These are phyloP conservation scores for Euphrasia arctica DNA, from an alignment of 305 asterid genomes.

Conservation along the genomic window DNA sequence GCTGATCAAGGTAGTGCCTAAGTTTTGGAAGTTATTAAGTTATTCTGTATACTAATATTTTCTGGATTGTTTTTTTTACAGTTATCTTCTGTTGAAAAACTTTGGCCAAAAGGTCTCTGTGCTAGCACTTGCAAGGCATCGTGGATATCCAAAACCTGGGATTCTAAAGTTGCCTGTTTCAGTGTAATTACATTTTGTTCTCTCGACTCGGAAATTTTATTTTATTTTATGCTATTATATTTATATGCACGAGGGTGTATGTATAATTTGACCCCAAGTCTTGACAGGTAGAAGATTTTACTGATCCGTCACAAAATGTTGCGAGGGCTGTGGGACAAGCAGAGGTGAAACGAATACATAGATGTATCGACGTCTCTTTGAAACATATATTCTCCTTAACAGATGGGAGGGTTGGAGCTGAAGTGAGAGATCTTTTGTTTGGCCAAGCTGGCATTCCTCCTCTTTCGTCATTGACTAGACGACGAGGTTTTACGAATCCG, in stretches of 20 bases:
- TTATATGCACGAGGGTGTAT: not conserved
- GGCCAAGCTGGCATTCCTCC: slow-evolving; percentile 36
- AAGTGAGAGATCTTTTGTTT: slow-evolving; percentile 53
- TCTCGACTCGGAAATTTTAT: not conserved
- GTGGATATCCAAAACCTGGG: slow-evolving; percentile 87
- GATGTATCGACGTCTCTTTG: slow-evolving; percentile 57
- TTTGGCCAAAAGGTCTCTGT: slow-evolving; percentile 90
- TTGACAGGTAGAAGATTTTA: slow-evolving; percentile 86
- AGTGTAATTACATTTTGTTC: slow-evolving; percentile 50
- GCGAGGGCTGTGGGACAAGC: slow-evolving; percentile 78
- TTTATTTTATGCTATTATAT: slow-evolving; percentile 5
- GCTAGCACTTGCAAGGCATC: slow-evolving; percentile 67
- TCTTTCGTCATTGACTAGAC: not conserved
- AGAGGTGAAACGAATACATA: slow-evolving; percentile 64
- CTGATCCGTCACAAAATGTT: slow-evolving; percentile 77
- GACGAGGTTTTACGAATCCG: not conserved
- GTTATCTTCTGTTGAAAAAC: slow-evolving; percentile 80
- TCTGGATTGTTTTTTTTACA: slow-evolving; percentile 34
- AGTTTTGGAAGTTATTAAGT: not conserved
- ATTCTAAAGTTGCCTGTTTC: slow-evolving; percentile 68
- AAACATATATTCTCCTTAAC: slow-evolving; percentile 43
- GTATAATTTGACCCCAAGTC: slow-evolving; percentile 1
- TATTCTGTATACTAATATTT: slow-evolving; percentile 9
- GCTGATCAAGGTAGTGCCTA: slow-evolving; percentile 60
- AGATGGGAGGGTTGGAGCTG: slow-evolving; percentile 51